These are phyloP conservation scores for Eucalyptus coolabah DNA, from an alignment of 345 rosid genomes.

Conservation along the genomic window DNA sequence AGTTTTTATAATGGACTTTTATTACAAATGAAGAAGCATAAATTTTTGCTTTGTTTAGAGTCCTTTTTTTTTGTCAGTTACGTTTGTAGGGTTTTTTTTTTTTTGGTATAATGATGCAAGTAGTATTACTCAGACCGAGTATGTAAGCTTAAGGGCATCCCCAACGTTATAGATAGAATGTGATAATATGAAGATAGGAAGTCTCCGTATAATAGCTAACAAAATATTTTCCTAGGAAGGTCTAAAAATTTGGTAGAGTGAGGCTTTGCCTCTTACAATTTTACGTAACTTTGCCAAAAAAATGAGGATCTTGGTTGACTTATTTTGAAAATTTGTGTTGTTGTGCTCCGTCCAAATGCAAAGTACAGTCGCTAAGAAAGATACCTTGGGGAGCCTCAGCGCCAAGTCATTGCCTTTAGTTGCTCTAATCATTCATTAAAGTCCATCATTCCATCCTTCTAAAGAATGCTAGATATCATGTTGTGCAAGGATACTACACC, in stretches of 20 bases:
- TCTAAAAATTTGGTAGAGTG: background rate
- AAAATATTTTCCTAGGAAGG: background rate
- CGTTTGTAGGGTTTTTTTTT: background rate
- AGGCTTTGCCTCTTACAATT: background rate
- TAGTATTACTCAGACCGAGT: background rate
- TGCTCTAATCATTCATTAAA: background rate
- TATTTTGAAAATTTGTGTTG: background rate
- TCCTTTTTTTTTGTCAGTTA: background rate
- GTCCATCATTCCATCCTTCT: background rate
- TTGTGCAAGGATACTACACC: background rate
- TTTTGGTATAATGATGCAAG: background rate
- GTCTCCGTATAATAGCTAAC: background rate
- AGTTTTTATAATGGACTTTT: background rate
- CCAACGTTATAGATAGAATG: background rate
- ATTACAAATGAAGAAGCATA: background rate
- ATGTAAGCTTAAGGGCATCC: background rate
- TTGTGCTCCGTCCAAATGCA: background rate
- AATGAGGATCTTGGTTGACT: background rate
- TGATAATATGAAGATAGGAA: background rate
- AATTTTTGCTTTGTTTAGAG: background rate
- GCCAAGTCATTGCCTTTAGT: background rate
- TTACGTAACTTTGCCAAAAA: background rate
- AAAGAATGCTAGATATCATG: background rate
- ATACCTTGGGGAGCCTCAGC: background rate
- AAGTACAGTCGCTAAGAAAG: background rate